Percentiles rank a stretch among this genome's conserved stretches.
Conservation (phyloP, 768 basidiomycete species). For the Termitomyces titanicus region DNA sequence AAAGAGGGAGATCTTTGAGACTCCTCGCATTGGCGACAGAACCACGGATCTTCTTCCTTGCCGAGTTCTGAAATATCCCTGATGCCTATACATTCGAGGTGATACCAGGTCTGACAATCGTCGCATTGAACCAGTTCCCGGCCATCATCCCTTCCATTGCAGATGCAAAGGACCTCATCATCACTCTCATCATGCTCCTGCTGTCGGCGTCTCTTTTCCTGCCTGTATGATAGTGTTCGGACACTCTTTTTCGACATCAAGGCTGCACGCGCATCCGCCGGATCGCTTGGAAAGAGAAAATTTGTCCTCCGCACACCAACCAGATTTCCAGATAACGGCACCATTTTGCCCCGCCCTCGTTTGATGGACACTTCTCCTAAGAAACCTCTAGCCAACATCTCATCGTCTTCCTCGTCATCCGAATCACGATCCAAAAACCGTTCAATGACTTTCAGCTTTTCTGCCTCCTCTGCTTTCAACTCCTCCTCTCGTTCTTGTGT, state of each 20-base stretch:
- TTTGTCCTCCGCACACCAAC: slow-evolving; percentile 25
- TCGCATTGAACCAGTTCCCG: slow-evolving; percentile 83
- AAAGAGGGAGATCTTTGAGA: slow-evolving; percentile 37
- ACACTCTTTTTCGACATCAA: slow-evolving; percentile 70
- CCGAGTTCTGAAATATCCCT: slow-evolving; percentile 60
- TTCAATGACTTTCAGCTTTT: slow-evolving; percentile 63
- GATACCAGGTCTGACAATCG: slow-evolving; percentile 77
- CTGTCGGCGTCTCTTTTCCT: slow-evolving; percentile 36
- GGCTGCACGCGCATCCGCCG: slow-evolving; percentile 73
- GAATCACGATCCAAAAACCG: slow-evolving; percentile 72
- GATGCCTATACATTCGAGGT: slow-evolving; percentile 78
- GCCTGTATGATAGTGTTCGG: slow-evolving; percentile 54
- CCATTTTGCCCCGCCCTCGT: slow-evolving; percentile 58
- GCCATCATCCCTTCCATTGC: slow-evolving; percentile 64
- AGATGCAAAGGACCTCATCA: slow-evolving; percentile 60
- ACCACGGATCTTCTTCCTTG: slow-evolving; percentile 79
- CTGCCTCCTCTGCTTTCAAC: slow-evolving; percentile 52
- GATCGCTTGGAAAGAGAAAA: slow-evolving; percentile 55
- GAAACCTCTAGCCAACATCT: slow-evolving; percentile 15
- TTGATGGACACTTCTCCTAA: slow-evolving; percentile 17
- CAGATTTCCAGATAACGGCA: slow-evolving; percentile 45
- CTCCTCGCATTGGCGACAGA: slow-evolving; percentile 52
- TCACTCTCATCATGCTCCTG: slow-evolving; percentile 38
- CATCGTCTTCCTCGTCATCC: slow-evolving; percentile 51
- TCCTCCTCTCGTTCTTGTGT: slow-evolving; percentile 50